Base-by-base conservation (phyloP, 108 stramenopile genomes). In the Nitzschia sp. region DNA sequence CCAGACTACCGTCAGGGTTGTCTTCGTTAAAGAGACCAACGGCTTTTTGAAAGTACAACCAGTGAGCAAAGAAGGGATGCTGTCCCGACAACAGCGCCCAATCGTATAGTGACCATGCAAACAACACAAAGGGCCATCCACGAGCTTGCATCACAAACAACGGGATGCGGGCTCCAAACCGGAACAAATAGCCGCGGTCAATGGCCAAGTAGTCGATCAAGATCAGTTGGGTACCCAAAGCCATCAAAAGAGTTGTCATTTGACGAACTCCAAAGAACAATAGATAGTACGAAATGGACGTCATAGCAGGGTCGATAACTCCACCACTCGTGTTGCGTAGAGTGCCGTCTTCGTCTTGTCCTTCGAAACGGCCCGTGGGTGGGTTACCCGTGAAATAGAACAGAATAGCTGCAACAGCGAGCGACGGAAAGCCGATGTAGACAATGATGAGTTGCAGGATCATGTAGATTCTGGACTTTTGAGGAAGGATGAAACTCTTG, bases 111-210 rank as follows among this genome's bases (percentile, higher is more conserved):
- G 67, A 65, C 84, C 80, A 85, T 38, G 63, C 59, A 22, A 75
- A 67, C 10, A 76, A 21, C 1, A 75, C 8, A 41, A 69, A 80
- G 34, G 84, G 84, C 78, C 78, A 85, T 37, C 84, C 84, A 43
- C 73, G 75, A 6, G 77, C 63, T 60, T 80, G 77, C 9, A 76
- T 66, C 3, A 80, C 14, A 7, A 80, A 44, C 25, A 85, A 52
- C 0, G 84, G 63, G 5, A 79, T 14, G 11, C 53, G 14, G 12
- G 72, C 70, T n/a, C 80, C 80, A 14, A 44, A 37, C 12, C 62
- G 0, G 0, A 57, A 10, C 19, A 51, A 19, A 34, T 70, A 42
- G n/a, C 60, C 46, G 7, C 69, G 38, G 10, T 70, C 72, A 42
- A 80, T 43, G 11, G 69, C 51, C 8, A 80, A 12, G 25, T 72